Evolutionary conservation across 1,284 basidiomycete species (phyloP), one percentile per base, ranked within the genome.

Genomic region (Lignosus rhinocerotis): DNA sequence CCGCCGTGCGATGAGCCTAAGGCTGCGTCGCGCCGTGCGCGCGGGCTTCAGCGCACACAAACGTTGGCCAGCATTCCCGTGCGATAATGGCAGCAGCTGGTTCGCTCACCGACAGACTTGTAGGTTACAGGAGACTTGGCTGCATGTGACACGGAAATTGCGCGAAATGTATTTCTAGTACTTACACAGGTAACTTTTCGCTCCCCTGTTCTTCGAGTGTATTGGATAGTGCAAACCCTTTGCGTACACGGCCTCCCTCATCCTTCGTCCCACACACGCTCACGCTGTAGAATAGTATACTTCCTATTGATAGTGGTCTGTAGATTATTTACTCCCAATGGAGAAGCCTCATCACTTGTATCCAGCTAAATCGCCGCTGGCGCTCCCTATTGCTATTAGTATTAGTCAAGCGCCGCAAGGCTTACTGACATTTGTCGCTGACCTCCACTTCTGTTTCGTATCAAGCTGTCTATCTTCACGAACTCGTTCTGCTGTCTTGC

Each of bases 41-140:
- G 59, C 21, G 52, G 41, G 7, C 54, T 64, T 3, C 38, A 38
- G 21, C 62, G 62, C 8, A 64, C 62, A 30, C 41, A 53, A 42
- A 64, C 62, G 21, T 44, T 57, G 31, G 53, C 34, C 7, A 36
- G 32, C 30, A 64, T 64, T 34, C 49, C 48, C 5, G 58, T 55
- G 49, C 53, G 44, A 31, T 59, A 38, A 39, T 30, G 17, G 6
- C 21, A 9, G 3, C 25, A 43, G 16, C n/a, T n/a, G 16, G 11
- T 11, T 30, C 25, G 25, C 25, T 12, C 25, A 14, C 21, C 6
- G 9, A 45, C 25, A 21, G 43, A 45, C 43, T 8, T 45, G 43
- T 45, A 25, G 21, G 21, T 7, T 30, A 45, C 8, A 45, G 21
- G 41, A 45, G 43, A 5, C 12, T 9, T 12, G 19, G 21, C 43